These are phyloP conservation scores for Nemania diffusa DNA, from an alignment of 2,329 filamentous ascomycete genomes.

Conservation along the genomic window DNA sequence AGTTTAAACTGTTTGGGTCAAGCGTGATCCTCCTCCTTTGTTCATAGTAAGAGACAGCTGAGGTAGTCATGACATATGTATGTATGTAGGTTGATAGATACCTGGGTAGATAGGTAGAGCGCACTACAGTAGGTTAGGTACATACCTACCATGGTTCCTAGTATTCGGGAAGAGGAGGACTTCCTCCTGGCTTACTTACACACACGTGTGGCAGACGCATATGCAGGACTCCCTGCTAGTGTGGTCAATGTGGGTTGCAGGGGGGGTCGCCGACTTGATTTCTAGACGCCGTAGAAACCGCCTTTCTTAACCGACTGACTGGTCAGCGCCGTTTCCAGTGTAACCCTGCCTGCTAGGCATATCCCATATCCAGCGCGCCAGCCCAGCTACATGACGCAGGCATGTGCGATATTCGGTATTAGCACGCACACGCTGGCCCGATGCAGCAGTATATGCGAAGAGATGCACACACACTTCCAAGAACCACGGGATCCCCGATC, in stretches of 20 bases:
- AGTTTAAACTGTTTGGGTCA: slow-evolving; percentile 12
- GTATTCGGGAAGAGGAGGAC: slow-evolving; percentile 1
- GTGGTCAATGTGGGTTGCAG: background rate
- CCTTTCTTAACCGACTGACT: background rate
- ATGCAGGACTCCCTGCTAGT: slow-evolving; percentile 12
- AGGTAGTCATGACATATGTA: background rate
- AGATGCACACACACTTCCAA: background rate
- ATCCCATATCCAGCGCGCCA: slow-evolving; percentile 1
- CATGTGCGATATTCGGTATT: too few species aligned
- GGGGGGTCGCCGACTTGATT: slow-evolving; percentile 32
- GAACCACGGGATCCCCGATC: background rate
- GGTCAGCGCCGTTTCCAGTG: background rate
- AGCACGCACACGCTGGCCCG: too few species aligned
- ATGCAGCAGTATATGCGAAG: too few species aligned
- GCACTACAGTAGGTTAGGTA: background rate
- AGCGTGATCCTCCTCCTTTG: slow-evolving; percentile 16
- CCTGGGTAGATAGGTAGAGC: too few species aligned
- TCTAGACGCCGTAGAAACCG: slow-evolving; percentile 1
- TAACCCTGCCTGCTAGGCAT: background rate
- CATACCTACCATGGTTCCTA: background rate
- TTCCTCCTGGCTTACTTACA: background rate
- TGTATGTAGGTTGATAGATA: too few species aligned
- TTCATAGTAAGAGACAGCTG: background rate
- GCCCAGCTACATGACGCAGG: too few species aligned
- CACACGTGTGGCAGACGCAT: background rate